Conservation (phyloP, 148 eudicot genomes). For the Rhododendron mucronatum region DNA sequence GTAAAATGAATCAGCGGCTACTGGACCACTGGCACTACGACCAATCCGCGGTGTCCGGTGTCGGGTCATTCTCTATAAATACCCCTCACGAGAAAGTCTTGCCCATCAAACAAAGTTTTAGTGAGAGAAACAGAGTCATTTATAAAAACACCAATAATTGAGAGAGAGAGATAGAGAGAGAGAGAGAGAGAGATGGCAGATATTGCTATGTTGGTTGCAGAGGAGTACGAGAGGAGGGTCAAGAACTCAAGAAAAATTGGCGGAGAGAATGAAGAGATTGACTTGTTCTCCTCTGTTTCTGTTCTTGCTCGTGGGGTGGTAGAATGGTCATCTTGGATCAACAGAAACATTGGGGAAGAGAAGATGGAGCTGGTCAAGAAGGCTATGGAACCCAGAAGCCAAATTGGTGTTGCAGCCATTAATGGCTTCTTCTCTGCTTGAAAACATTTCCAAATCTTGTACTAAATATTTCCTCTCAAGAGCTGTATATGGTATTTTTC, state of each 20-base stretch:
- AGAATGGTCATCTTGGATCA: conserved; percentile 18
- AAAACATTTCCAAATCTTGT: neutral
- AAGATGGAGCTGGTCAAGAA: conserved; percentile 16
- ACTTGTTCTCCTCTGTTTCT: conserved; percentile 15
- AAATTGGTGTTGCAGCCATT: conserved; percentile 52
- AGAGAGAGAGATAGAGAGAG: neutral
- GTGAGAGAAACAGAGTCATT: neutral
- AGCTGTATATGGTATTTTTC: neutral
- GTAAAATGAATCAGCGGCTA: too few relatives aligned
- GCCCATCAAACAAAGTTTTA: neutral
- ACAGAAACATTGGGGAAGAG: conserved; percentile 12
- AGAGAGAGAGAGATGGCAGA: conserved; percentile 54
- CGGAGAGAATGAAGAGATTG: conserved; percentile 15
- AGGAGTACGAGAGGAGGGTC: conserved; percentile 79
- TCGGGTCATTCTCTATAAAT: neutral
- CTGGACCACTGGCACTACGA: too few relatives aligned
- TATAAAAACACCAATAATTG: neutral
- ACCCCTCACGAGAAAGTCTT: neutral
- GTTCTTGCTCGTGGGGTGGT: conserved; percentile 13
- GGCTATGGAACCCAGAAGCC: conserved; percentile 35
- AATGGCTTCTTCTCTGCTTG: conserved; percentile 70
- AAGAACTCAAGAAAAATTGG: conserved; percentile 32
- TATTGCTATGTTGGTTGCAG: conserved; percentile 81
- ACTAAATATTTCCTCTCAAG: neutral
- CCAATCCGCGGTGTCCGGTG: neutral